phyloP scores from a whole-genome alignment of 179 eudicot genomes.

The Amaranthus tricolor region DNA sequence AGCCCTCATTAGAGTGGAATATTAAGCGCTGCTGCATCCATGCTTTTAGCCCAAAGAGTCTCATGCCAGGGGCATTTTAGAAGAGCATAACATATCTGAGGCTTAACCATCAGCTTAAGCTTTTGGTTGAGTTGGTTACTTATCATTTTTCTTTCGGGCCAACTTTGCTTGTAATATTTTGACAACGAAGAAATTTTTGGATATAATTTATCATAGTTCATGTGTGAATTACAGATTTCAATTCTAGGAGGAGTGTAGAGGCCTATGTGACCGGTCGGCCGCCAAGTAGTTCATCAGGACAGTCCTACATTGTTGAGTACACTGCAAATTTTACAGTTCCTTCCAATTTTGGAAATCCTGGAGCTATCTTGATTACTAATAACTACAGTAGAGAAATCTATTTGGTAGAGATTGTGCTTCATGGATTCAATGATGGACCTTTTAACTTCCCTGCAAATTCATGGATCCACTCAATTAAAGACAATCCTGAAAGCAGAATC shows the following conservation, averaged over 20 bases:
- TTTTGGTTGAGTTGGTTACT: too few species aligned
- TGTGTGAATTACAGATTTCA: slow-evolving; percentile 43
- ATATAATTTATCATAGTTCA: slow-evolving; percentile 2
- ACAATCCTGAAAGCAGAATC: slow-evolving; percentile 79
- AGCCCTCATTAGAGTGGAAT: too few species aligned
- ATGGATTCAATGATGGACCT: slow-evolving; percentile 55
- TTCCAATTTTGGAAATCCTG: slow-evolving; percentile 73
- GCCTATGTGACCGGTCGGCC: slow-evolving; percentile 65
- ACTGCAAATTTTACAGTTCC: slow-evolving; percentile 56
- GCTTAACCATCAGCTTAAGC: too few species aligned
- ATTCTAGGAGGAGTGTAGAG: slow-evolving; percentile 62
- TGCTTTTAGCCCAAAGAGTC: too few species aligned
- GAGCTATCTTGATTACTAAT: slow-evolving; percentile 76
- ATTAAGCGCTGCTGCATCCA: too few species aligned
- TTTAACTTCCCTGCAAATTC: slow-evolving; percentile 68
- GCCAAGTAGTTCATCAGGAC: slow-evolving; percentile 43
- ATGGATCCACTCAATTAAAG: slow-evolving; percentile 80
- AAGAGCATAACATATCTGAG: too few species aligned
- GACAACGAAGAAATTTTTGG: not conserved
- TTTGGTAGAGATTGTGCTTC: slow-evolving; percentile 66
- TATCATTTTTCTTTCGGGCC: too few species aligned
- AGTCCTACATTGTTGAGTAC: slow-evolving; percentile 46
- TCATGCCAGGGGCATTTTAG: too few species aligned
- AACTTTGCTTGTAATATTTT: not conserved
- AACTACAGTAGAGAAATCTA: slow-evolving; percentile 61